Evolutionary conservation across 179 eudicot genomes (phyloP), one percentile per base, ranked within the genome.

Genomic region (Beta corolliflora): DNA sequence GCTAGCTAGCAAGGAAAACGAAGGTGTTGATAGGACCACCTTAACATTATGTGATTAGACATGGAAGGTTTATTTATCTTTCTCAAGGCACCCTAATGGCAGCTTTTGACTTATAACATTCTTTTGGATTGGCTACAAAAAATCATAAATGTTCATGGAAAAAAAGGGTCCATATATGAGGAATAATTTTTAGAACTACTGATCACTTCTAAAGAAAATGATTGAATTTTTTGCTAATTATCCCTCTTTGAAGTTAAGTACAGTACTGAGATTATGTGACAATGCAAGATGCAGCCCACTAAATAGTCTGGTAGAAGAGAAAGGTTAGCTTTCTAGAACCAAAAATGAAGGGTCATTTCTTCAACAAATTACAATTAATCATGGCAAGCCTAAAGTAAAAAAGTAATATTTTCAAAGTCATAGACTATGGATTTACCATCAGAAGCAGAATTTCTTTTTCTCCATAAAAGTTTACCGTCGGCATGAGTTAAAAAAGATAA

Each of bases 31-130:
- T 29, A 65, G 21, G 71, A 58, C 56, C 14, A 46, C 45, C 18
- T 79, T 46, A 73, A 13, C 45, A 58, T 73, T 74, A 76, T 61
- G 80, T 83, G 86, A 80, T 80, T 80, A 76, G 80, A 80, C 80
- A 68, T 79, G 52, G 77, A 76, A 83, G 77, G 74, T 45, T 76
- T 69, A 69, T 83, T 76, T 69, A 69, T 83, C 81, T 75, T 83
- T 60, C 73, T 75, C 71, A 83, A 60, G 81, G 79, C 85, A 73
- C 78, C 31, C 48, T 72, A 82, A 82, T 82, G 61, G 23, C 73
- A 61, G 23, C 58, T 71, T 81, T 77, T 81, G 80, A 67, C 76
- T 81, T 36, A 13, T 12, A 55, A 21, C 36, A 15, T 23, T 5
- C 10, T 9, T 5, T 21, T 2, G 1, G 15, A 77, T 21, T 64